Base-by-base conservation (phyloP, 768 basidiomycete genomes). In the Termitomyces sp. region DNA sequence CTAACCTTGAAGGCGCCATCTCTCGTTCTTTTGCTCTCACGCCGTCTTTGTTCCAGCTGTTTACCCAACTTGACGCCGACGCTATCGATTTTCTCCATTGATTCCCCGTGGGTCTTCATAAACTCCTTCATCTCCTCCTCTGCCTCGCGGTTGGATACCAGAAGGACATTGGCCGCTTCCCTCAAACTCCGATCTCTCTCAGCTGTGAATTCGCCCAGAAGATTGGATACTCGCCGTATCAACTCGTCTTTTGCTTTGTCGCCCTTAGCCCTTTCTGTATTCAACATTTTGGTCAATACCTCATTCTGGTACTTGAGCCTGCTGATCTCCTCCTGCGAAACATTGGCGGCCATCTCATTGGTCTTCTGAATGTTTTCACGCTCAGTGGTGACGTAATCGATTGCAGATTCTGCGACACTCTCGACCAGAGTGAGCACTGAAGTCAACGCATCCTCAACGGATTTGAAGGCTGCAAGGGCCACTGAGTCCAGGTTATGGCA, bases 251-350 rank as follows among this genome's bases (percentile, higher is more conserved):
- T 88, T 1, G 88, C 82, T 48, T 78, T 81, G 25, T 86, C 83
- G 0, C 87, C 80, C 58, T 83, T 86, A 14, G 68, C 66, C 66
- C 82, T 83, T 68, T 96, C 91, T 16, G 79, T 70, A 58, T 83
- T 80, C 12, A 95, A 73, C 61, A 91, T 71, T 42, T 76, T 75
- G 7, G 72, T 69, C 41, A 97, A 76, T 9, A 78, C 70, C 28
- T 76, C 74, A 65, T 95, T 96, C 68, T 95, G 91, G 52, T 80
- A 74, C 60, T 80, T 80, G 21, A 94, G 75, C 23, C 82, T 82
- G 5, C 69, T 66, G 42, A 89, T 79, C 73, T 91, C 85, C 12
- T 71, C 68, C 28, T 75, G 73, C 10, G 74, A 76, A 32, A 79
- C 73, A 51, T 71, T 73, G 27, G 79, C 76, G 0, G 78, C 73